Evolutionary conservation across 2,329 filamentous ascomycete genomes (phyloP).

Genomic region (Aspergillus thermomutatus): DNA sequence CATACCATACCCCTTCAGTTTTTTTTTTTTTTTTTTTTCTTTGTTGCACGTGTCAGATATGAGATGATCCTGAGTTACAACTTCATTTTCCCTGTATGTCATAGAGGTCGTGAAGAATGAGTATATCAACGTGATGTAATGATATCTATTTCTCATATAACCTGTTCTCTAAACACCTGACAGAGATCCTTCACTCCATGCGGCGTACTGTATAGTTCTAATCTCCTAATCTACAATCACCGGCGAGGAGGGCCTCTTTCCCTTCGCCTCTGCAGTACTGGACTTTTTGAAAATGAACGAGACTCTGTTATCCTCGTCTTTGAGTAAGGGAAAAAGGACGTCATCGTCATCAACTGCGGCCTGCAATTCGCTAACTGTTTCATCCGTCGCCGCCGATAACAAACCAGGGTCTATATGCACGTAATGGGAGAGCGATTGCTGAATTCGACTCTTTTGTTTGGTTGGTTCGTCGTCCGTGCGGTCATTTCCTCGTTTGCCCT

Average conservation of each 20-base stretch:
- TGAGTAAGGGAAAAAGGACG: constrained; percentile 33
- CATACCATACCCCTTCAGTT: constrained; percentile 4
- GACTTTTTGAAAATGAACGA: constrained; percentile 41
- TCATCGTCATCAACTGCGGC: constrained; percentile 31
- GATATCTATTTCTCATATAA: not conserved
- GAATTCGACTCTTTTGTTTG: constrained; percentile 36
- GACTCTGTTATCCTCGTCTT: constrained; percentile 38
- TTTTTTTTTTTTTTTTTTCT: not conserved
- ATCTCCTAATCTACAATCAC: not conserved
- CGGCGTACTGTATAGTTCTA: not conserved
- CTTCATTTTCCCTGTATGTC: too few relatives aligned
- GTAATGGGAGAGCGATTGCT: constrained; percentile 43
- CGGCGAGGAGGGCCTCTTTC: not conserved
- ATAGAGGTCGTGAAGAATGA: not conserved
- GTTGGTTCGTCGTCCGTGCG: constrained; percentile 9
- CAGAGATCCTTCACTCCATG: not conserved
- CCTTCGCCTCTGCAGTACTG: constrained; percentile 18
- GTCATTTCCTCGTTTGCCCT: constrained; percentile 1
- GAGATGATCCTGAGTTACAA: not conserved
- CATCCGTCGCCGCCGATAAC: constrained; percentile 15
- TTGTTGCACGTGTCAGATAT: not conserved
- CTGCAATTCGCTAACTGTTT: constrained; percentile 15
- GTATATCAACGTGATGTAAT: not conserved
- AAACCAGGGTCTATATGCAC: constrained; percentile 40
- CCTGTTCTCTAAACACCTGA: not conserved